Percentiles rank a stretch among this genome's conserved stretches.
phyloP scores from a whole-genome alignment of 176 grass and related monocot genomes.

The Tillandsia fasciculata region DNA sequence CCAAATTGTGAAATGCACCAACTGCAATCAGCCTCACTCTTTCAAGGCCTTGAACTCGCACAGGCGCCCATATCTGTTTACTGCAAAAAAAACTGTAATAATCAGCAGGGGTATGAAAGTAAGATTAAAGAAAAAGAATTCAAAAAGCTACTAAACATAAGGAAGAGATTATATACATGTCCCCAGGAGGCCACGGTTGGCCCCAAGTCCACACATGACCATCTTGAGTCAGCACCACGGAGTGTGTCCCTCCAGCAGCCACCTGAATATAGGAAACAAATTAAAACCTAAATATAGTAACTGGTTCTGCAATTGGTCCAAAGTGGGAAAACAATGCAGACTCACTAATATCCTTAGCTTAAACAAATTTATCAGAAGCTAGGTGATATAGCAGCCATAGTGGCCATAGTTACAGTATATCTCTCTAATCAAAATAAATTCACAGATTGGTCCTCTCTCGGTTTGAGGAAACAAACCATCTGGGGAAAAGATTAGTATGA shows the following conservation, averaged over 20 bases:
- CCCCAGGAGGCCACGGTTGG: constrained; percentile 94
- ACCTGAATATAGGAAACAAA: constrained; percentile 44
- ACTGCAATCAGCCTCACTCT: constrained; percentile 76
- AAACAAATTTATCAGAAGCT: not conserved
- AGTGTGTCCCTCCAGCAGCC: constrained; percentile 94
- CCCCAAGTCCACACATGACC: constrained; percentile 96
- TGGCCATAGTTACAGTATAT: too few species aligned
- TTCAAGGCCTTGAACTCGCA: constrained; percentile 84
- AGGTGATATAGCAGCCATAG: too few species aligned
- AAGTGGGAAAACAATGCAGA: not conserved
- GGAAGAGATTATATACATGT: constrained; percentile 51
- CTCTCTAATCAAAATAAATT: too few species aligned
- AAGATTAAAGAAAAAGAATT: not conserved
- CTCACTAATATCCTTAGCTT: not conserved
- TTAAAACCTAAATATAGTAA: not conserved
- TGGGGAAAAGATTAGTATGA: too few species aligned
- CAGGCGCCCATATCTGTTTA: constrained; percentile 86
- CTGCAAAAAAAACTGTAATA: constrained; percentile 24
- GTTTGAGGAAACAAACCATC: too few species aligned
- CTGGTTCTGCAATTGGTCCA: not conserved
- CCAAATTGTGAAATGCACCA: constrained; percentile 98
- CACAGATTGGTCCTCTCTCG: too few species aligned
- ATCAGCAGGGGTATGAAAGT: not conserved
- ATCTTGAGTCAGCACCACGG: constrained; percentile 86
- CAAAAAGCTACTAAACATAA: not conserved